Conservation (phyloP, 352 stramenopile genomes). For the Pythium diclinum region DNA sequence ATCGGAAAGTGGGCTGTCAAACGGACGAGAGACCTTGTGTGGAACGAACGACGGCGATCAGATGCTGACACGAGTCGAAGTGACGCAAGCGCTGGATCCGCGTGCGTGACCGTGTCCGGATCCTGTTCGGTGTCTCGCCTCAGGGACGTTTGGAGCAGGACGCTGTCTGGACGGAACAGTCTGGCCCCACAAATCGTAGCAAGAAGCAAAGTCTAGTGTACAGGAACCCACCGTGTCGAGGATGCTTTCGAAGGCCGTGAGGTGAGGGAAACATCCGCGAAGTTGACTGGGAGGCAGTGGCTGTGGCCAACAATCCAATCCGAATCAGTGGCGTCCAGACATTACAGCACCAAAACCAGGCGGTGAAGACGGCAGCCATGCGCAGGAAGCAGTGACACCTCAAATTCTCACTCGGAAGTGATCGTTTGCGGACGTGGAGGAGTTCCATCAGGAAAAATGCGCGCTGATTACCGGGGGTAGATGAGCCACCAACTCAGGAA, state of each 20-base stretch:
- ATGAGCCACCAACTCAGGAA: too few species aligned
- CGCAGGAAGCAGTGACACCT: background rate
- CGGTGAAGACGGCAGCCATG: background rate
- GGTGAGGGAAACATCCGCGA: background rate
- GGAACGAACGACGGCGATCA: background rate
- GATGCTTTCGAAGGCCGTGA: background rate
- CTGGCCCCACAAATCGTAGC: background rate
- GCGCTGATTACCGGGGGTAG: too few species aligned
- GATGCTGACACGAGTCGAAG: too few species aligned
- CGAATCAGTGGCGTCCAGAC: background rate
- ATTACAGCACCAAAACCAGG: background rate
- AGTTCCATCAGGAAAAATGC: background rate
- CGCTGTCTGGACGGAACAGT: background rate
- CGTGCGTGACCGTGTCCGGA: background rate
- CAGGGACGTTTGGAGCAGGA: background rate
- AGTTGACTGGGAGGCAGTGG: background rate
- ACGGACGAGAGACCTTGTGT: background rate
- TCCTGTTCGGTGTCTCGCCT: background rate
- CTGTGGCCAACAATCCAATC: background rate
- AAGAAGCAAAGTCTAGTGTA: background rate
- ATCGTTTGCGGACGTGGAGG: background rate
- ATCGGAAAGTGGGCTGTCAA: background rate
- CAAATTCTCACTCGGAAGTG: background rate
- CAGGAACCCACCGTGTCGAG: background rate
- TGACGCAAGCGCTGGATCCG: too few species aligned